Evolutionary conservation across 108 stramenopile species (phyloP).

Genomic region (Fragilaria crotonensis): DNA sequence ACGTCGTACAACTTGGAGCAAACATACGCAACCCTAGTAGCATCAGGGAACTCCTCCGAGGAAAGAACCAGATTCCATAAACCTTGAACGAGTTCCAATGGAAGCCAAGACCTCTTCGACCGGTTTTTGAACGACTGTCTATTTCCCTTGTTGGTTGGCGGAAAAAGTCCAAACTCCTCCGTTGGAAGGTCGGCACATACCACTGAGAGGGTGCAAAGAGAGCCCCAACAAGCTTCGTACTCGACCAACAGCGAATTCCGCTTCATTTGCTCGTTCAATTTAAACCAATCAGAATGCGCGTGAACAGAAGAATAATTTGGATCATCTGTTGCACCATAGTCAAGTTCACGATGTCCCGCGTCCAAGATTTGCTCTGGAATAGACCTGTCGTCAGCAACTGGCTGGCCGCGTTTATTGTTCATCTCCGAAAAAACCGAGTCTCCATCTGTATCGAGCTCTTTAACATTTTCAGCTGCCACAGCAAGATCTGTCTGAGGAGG

Average conservation of each 20-base stretch:
- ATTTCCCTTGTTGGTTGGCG: neutral
- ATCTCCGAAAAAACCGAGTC: neutral
- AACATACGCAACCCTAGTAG: neutral
- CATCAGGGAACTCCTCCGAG: neutral
- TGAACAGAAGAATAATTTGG: neutral
- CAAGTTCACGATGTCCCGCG: neutral
- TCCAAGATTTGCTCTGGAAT: neutral
- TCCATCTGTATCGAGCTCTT: neutral
- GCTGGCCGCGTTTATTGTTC: neutral
- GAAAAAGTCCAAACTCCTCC: neutral
- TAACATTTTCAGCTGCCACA: no score
- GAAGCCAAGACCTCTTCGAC: slow-evolving; percentile 1
- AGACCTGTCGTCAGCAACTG: neutral
- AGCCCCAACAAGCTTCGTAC: neutral
- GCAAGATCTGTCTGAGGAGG: no score
- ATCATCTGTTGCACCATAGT: neutral
- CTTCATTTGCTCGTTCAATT: neutral
- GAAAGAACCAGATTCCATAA: slow-evolving; percentile 3
- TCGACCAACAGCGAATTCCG: neutral
- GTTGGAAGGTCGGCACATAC: slow-evolving; percentile 2
- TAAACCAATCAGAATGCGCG: neutral
- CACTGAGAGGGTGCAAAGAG: slow-evolving; percentile 2
- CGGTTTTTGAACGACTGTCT: neutral
- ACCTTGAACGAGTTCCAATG: slow-evolving; percentile 1
- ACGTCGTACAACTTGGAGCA: neutral